Conservation (phyloP, 805 yeast species). For the Myxozyma lipomycoides region DNA sequence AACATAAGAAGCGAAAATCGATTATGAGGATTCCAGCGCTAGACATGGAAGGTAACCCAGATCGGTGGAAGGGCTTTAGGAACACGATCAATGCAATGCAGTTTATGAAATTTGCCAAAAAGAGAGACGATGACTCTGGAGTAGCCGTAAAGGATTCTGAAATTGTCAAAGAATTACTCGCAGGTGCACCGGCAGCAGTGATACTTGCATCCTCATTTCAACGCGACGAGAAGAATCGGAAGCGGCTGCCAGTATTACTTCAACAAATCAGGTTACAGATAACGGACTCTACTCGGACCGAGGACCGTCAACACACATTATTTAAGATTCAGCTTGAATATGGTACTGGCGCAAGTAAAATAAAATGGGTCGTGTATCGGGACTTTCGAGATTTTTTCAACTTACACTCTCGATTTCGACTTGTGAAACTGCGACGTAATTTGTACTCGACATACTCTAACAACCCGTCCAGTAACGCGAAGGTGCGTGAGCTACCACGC, state of each 20-base stretch:
- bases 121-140: slow-evolving; percentile 24
- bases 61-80: slow-evolving; percentile 20
- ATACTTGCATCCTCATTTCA: slow-evolving; percentile 70
- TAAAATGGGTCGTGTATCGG: slow-evolving; percentile 76
- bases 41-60: background rate
- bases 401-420: slow-evolving; percentile 64
- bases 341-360: slow-evolving; percentile 74
- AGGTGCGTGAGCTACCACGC: slow-evolving; percentile 38
- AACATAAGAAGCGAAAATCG: background rate
- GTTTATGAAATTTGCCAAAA: slow-evolving; percentile 24
- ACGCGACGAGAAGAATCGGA: slow-evolving; percentile 54
- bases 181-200: slow-evolving; percentile 72
- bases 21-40: background rate
- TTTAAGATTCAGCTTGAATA: slow-evolving; percentile 78
- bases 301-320: slow-evolving; percentile 44
- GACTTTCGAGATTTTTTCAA: slow-evolving; percentile 67
- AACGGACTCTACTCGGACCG: slow-evolving; percentile 32
- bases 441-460: slow-evolving; percentile 14
- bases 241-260: slow-evolving; percentile 77
- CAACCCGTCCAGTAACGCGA: slow-evolving; percentile 32
- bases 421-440: slow-evolving; percentile 41
- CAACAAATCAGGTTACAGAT: slow-evolving; percentile 68
- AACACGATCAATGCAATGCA: slow-evolving; percentile 6
- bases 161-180: slow-evolving; percentile 50
- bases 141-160: slow-evolving; percentile 33